Percentiles rank a stretch among this genome's conserved stretches.
These are phyloP conservation scores for Apophysomyces sp. DNA, from an alignment of 371 early-diverging fungal species.

Conservation along the genomic window DNA sequence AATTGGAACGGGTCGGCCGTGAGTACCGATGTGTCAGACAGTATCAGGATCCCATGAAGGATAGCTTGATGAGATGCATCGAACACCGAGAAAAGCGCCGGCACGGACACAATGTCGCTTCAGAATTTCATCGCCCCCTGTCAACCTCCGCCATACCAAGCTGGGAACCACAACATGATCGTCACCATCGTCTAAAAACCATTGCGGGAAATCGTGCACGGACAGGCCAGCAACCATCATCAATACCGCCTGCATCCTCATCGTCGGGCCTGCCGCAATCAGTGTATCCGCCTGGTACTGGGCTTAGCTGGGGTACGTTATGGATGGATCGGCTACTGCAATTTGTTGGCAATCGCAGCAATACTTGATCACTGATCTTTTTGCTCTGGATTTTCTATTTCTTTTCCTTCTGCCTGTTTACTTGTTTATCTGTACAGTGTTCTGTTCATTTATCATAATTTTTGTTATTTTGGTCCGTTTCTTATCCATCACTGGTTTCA, in stretches of 20 bases:
- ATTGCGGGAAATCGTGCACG: background rate
- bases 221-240: background rate
- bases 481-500: background rate
- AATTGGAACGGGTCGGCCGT: slow-evolving; percentile 43
- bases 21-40: slow-evolving; percentile 35
- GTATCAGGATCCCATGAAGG: slow-evolving; percentile 38
- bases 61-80: slow-evolving; percentile 22
- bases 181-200: background rate
- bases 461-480: background rate
- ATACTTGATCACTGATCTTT: background rate
- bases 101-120: background rate
- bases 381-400: background rate
- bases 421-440: background rate
- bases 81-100: background rate
- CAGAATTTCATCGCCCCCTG: background rate
- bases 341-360: background rate
- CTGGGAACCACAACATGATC: background rate
- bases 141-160: background rate
- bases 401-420: background rate
- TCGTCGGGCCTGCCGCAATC: background rate
- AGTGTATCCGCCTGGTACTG: background rate
- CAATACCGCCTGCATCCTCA: background rate
- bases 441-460: background rate
- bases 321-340: background rate
- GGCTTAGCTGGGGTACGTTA: background rate